Base-by-base conservation (phyloP, 768 basidiomycete genomes). In the Tephrocybe sp. region DNA sequence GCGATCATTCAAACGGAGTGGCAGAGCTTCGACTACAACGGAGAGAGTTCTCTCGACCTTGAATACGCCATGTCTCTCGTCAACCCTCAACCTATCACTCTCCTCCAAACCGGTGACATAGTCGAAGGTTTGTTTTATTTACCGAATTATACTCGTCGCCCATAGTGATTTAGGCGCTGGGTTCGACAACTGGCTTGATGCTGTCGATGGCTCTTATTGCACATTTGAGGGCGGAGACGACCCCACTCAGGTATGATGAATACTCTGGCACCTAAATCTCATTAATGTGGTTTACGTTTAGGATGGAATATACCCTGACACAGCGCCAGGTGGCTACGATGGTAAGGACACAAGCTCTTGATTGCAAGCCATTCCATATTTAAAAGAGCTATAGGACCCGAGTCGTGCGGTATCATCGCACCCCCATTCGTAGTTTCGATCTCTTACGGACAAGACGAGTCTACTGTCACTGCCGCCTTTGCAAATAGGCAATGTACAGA, bases 21-120 rank as follows among this genome's bases (percentile, higher is more conserved):
- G 30, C 60, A 65, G 53, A 68, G 73, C 37, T 78, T 80, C 55
- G 56, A 66, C 16, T 69, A 69, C 60, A 81, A 80, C 53, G 80
- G 75, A 41, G 82, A 84, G 60, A 77, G 79, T 18, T 69, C 80
- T 53, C 70, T 84, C 13, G 82, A 84, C 61, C 68, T 84, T 8
- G 64, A 83, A 63, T 83, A 80, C 47, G 73, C 72, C 27, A 80
- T 84, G 79, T 62, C 67, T 8, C 68, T 83, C 12, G 70, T 69
- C 4, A 62, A 57, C 9, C 60, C 64, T 8, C 75, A 76, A 52
- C 54, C 59, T 5, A 70, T 77, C 5, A 73, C 70, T 1, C 61
- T 78, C 21, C 68, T 75, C 42, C 77, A 78, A 45, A 71, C 69
- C 5, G 76, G 76, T 13, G 76, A 77, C 53, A 51, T 73, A 27